Conservation (phyloP, 129 eudicot genomes). For the Flaveria bidentis region DNA sequence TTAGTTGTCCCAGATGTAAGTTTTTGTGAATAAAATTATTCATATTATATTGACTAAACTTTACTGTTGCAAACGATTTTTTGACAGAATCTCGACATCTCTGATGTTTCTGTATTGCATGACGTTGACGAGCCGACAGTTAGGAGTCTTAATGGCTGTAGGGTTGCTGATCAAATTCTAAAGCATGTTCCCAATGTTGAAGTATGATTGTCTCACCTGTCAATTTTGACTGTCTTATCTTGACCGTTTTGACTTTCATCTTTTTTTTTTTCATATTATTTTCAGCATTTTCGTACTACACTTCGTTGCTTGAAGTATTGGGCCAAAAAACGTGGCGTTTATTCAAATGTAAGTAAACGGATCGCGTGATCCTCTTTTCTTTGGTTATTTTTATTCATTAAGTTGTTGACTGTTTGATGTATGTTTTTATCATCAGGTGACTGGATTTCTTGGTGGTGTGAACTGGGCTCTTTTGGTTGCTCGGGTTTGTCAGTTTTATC, state of each 20-base stretch:
- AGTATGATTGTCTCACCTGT: conserved; percentile 29
- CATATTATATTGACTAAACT: background rate
- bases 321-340: conserved; percentile 86
- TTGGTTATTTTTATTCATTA: background rate
- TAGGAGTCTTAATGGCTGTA: conserved; percentile 79
- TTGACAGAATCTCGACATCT: conserved; percentile 74
- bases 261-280: background rate
- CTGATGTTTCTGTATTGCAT: conserved; percentile 55
- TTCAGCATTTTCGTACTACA: conserved; percentile 71
- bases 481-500: conserved; percentile 79
- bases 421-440: conserved; percentile 50
- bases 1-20: conserved; percentile 85
- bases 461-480: conserved; percentile 96
- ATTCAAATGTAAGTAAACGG: conserved; percentile 66
- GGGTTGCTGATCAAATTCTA: conserved; percentile 92
- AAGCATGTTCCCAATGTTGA: conserved; percentile 84
- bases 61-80: background rate
- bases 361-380: background rate
- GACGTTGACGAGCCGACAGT: conserved; percentile 79
- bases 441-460: conserved; percentile 92
- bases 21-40: background rate
- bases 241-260: background rate
- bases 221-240: background rate
- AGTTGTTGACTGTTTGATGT: background rate
- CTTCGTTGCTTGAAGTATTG: conserved; percentile 80